Evolutionary conservation across 257 asterid genomes (phyloP), one percentile per base, ranked within the genome.

Genomic region (Solanum chmielewskii): DNA sequence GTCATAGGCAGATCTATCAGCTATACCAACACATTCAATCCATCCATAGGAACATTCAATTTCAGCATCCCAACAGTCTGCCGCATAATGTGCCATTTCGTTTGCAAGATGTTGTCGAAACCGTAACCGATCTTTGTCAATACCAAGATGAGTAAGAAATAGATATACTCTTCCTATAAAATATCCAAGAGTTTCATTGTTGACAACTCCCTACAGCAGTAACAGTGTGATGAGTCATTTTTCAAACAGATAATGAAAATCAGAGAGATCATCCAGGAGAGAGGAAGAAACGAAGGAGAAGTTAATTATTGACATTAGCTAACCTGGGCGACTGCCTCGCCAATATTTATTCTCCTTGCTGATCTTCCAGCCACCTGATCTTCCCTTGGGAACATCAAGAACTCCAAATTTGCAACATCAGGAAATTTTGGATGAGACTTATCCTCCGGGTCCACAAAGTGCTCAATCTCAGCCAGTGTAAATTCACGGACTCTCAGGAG

Each of bases 21-120:
- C 92, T 86, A 91, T 91, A 44, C 93, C 93, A 74, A 91, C 93
- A 87, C 92, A 91, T 35, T 91, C 93, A 81, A 91, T 85, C 92
- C 93, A 91, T 29, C 99, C 98, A 78, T 94, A 91, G 35, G 96
- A 94, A 88, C 94, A 90, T 88, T 94, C 97, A 78, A 96, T 94
- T 89, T 91, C 90, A 74, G 92, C 92, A 88, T 89, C 93, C 92
- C 93, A 89, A 84, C 93, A 96, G 90, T 96, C 93, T 71, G 90
- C 88, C 45, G 91, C 92, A 87, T 91, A 91, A 86, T 91, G 93
- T 39, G 91, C 93, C 93, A 91, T 91, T 89, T 91, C 92, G 23
- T 91, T 91, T 85, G 91, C 93, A 84, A 96, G 89, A 69, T 91
- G 92, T 86, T 91, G 93, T 76, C 93, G 86, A 81, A 91, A 91